Conservation (phyloP, 2,329 filamentous ascomycete species). For the Arthrobotrys conoides region DNA sequence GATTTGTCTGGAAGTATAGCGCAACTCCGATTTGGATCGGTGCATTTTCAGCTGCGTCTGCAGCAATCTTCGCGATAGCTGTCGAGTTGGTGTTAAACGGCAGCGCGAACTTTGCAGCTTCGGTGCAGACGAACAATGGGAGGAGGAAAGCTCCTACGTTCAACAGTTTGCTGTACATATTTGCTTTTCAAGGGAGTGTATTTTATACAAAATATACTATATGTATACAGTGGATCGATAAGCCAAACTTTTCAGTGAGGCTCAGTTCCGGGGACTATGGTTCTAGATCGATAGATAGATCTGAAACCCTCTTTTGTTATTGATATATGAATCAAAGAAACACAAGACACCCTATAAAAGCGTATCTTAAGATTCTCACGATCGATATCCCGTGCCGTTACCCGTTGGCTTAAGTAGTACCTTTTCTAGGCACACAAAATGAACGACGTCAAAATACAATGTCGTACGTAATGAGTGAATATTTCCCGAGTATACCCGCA, state of each 20-base stretch:
- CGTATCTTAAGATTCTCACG: slow-evolving; percentile 7
- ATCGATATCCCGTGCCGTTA: slow-evolving; percentile 21
- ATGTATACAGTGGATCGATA: not conserved
- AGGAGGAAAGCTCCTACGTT: slow-evolving; percentile 21
- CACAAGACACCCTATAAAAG: slow-evolving; percentile 1
- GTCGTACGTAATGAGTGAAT: slow-evolving; percentile 1
- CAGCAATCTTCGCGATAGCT: not conserved
- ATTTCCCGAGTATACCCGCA: not conserved
- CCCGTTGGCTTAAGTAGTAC: not conserved
- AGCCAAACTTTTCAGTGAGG: slow-evolving; percentile 18
- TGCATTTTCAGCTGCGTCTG: not conserved
- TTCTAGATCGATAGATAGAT: slow-evolving; percentile 12
- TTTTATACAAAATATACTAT: slow-evolving; percentile 17
- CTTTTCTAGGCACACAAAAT: not conserved
- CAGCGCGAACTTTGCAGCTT: slow-evolving; percentile 31
- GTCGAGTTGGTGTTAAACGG: slow-evolving; percentile 27
- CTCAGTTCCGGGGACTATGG: not conserved
- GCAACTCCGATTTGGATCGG: slow-evolving; percentile 11
- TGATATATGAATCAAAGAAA: not conserved
- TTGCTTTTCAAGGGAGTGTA: not conserved
- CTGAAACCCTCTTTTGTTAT: slow-evolving; percentile 12
- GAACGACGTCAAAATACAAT: slow-evolving; percentile 11
- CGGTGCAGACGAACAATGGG: slow-evolving; percentile 19
- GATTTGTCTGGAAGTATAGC: slow-evolving; percentile 53
- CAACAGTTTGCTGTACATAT: slow-evolving; percentile 42